These are phyloP conservation scores for Suillus occidentalis DNA, from an alignment of 768 basidiomycete species.

Conservation along the genomic window DNA sequence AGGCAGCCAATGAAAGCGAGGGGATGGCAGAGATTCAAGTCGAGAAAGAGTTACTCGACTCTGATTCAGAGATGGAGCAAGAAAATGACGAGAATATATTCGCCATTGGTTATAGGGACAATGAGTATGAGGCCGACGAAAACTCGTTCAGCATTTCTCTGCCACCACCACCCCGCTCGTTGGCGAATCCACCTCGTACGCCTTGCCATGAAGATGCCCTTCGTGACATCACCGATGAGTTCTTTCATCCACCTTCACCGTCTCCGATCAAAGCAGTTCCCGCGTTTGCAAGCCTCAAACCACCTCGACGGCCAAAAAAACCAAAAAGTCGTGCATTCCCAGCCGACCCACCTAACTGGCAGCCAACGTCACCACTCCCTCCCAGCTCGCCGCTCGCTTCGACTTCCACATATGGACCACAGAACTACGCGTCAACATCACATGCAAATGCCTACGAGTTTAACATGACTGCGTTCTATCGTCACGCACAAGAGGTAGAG, in stretches of 20 bases:
- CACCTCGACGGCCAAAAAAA: constrained; percentile 33
- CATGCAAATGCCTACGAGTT: constrained; percentile 20
- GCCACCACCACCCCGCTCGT: constrained; percentile 13
- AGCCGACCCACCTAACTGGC: constrained; percentile 34
- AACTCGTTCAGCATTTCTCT: constrained; percentile 9
- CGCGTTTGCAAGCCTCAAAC: constrained; percentile 18
- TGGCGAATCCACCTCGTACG: constrained; percentile 20
- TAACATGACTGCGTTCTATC: constrained; percentile 19
- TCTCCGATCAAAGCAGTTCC: constrained; percentile 27
- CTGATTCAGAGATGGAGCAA: neutral
- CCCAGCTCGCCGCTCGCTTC: constrained; percentile 35
- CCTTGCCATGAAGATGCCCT: constrained; percentile 27
- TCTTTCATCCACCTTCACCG: constrained; percentile 34
- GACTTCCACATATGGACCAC: constrained; percentile 16
- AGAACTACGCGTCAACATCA: constrained; percentile 3
- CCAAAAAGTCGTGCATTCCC: constrained; percentile 31
- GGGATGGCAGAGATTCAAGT: neutral
- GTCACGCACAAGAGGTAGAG: constrained; percentile 16
- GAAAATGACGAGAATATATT: constrained; percentile 12
- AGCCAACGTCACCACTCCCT: constrained; percentile 31
- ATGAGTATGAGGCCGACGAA: constrained; percentile 12
- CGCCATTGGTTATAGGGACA: neutral
- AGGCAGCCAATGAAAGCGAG: constrained; percentile 22
- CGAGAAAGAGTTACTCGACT: neutral
- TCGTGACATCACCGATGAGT: constrained; percentile 35